Conservation (phyloP, 2,329 filamentous ascomycete species). For the Dactylellina drechsleri region DNA sequence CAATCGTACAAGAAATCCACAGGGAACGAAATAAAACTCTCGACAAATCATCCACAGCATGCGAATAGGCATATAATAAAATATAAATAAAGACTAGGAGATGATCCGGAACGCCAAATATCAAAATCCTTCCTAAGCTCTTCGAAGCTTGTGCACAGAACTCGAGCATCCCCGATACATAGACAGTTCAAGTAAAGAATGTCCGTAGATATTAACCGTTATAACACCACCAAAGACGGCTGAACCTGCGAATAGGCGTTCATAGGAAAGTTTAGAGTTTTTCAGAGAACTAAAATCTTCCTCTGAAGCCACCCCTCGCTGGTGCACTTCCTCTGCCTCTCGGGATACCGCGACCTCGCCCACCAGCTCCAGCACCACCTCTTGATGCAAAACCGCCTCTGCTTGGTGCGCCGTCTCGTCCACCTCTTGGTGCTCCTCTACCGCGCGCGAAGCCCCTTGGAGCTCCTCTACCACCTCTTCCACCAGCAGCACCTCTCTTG, state of each 20-base stretch:
- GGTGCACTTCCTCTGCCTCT: constrained; percentile 52
- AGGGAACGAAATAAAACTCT: constrained; percentile 12
- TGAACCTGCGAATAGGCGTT: no score
- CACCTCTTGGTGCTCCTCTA: constrained; percentile 50
- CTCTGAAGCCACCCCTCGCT: constrained; percentile 50
- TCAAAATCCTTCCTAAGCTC: constrained; percentile 29
- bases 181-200: not conserved
- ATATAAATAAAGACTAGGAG: constrained; percentile 1
- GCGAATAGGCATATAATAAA: constrained; percentile 2
- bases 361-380: constrained; percentile 31
- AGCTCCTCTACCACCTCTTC: constrained; percentile 31
- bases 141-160: constrained; percentile 18
- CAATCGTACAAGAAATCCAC: constrained; percentile 45
- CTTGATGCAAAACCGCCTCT: constrained; percentile 44
- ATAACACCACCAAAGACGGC: no score
- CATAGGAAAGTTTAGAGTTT: not conserved
- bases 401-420: constrained; percentile 35
- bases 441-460: constrained; percentile 39
- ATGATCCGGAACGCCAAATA: constrained; percentile 44
- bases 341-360: constrained; percentile 46
- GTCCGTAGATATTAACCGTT: constrained; percentile 2
- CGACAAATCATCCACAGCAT: not conserved
- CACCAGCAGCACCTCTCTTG: constrained; percentile 39
- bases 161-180: constrained; percentile 12
- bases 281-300: constrained; percentile 22